Base-by-base conservation (phyloP, 805 yeast species). In the Saturnispora zaruensis region DNA sequence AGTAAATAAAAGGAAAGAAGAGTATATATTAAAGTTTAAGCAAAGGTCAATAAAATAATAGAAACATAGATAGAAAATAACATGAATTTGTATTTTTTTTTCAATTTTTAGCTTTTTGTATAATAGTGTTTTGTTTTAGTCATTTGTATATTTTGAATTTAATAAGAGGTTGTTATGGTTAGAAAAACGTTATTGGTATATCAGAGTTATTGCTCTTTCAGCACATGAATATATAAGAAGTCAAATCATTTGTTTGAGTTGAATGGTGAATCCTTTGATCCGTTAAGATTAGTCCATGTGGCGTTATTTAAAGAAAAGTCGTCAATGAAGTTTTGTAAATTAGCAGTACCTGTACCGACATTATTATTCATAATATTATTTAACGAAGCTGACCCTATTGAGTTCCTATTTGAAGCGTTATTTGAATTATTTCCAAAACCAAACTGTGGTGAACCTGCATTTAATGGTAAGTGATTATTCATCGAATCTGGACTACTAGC, bases 321-420 rank as follows among this genome's bases (percentile, higher is more conserved):
- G 33, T 47, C 50, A 34, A 44, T 47, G 41, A 37, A 30, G 4
- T 16, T 23, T 24, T 41, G 21, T 28, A 40, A 44, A 43, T 40
- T 30, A 16, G 40, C 16, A 44, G 28, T 44, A 46, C 23, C 20
- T 24, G 23, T 44, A 40, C 26, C 24, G 20, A 5, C 24, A 43
- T n/a, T 34, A 46, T 28, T 45, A 28, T 36, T 33, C 9, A 26
- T 16, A 20, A 26, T 21, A 33, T 30, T 16, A 32, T 48, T 44
- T 9, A 44, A 33, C 13, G 52, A 42, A 26, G 51, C 34, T 33
- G 55, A 50, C 14, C 49, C 40, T 21, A 50, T 33, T 13, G 51
- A 48, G 14, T 48, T 48, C 25, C 47, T 37, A 28, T 43, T 43
- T 21, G 46, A 37, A 26, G 37, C 40, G 20, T 47, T 38, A 8